Evolutionary conservation across 2,329 filamentous ascomycete genomes (phyloP).

Genomic region (Aspergillus brasiliensis): DNA sequence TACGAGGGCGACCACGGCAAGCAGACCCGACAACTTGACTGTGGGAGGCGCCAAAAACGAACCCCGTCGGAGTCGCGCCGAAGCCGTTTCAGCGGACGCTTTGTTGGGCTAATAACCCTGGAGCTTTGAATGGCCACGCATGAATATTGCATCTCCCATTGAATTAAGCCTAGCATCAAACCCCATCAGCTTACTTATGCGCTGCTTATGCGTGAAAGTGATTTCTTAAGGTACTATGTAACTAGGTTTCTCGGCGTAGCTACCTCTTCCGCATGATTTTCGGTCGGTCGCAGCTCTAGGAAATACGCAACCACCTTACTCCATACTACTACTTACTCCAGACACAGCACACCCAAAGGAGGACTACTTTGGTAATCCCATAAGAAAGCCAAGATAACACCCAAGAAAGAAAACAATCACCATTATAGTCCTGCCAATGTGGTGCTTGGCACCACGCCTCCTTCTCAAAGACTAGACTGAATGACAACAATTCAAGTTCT

Average conservation of each 20-base stretch:
- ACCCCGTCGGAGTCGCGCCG: constrained; percentile 6
- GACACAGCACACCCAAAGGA: no score
- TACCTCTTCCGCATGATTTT: background rate
- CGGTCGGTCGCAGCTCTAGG: background rate
- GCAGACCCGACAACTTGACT: constrained; percentile 11
- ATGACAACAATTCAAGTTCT: background rate
- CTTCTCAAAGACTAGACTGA: background rate
- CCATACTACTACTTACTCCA: no score
- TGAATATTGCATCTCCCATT: background rate
- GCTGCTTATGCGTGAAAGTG: background rate
- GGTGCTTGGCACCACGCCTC: constrained; percentile 1
- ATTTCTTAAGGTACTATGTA: background rate
- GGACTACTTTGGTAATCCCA: no score
- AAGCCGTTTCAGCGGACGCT: constrained; percentile 10
- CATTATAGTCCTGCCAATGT: background rate
- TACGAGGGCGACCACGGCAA: constrained; percentile 13
- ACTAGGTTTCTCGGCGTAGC: background rate
- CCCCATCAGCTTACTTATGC: background rate
- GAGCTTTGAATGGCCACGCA: background rate
- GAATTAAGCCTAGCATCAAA: background rate
- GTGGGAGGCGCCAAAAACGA: background rate
- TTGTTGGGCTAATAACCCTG: background rate
- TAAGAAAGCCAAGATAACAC: background rate
- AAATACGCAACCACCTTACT: background rate
- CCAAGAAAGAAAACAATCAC: background rate